Evolutionary conservation across 1,284 basidiomycete species (phyloP).

Genomic region (Trichosporon sp.): DNA sequence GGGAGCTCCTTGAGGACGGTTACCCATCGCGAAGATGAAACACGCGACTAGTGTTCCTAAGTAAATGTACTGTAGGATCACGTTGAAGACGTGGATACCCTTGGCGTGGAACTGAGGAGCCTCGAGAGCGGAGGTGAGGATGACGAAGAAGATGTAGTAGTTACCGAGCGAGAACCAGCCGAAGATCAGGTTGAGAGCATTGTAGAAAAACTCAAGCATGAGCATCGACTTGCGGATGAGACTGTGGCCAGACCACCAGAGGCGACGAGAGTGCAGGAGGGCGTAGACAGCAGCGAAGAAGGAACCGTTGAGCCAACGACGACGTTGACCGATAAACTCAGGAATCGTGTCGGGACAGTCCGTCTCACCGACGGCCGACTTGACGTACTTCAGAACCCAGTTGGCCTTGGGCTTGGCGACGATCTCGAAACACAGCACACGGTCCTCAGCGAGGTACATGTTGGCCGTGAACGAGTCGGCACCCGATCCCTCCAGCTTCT

Average conservation of each 20-base stretch:
- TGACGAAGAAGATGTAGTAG: constrained; percentile 93
- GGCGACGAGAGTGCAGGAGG: constrained; percentile 67
- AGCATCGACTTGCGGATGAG: constrained; percentile 67
- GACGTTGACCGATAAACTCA: constrained; percentile 83
- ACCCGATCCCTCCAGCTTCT: constrained; percentile 81
- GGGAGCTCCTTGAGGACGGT: constrained; percentile 77
- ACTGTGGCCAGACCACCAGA: constrained; percentile 80
- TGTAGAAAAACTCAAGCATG: constrained; percentile 79
- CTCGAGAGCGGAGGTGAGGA: constrained; percentile 84
- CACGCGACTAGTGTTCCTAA: constrained; percentile 76
- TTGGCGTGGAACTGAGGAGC: constrained; percentile 59
- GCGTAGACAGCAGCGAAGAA: constrained; percentile 76
- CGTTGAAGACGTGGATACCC: constrained; percentile 18
- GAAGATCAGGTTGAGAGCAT: constrained; percentile 80
- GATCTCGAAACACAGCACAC: constrained; percentile 95
- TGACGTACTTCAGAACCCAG: constrained; percentile 96
- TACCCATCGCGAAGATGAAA: constrained; percentile 96
- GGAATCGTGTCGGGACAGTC: constrained; percentile 91
- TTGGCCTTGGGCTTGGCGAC: constrained; percentile 82
- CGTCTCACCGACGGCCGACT: constrained; percentile 90
- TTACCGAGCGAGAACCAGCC: constrained; percentile 90
- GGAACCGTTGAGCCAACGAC: constrained; percentile 62
- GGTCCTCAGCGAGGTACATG: constrained; percentile 56
- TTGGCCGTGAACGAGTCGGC: constrained; percentile 90
- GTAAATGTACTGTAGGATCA: constrained; percentile 66